Evolutionary conservation across 306 rosid genomes (phyloP).

Genomic region (Malus domestica): DNA sequence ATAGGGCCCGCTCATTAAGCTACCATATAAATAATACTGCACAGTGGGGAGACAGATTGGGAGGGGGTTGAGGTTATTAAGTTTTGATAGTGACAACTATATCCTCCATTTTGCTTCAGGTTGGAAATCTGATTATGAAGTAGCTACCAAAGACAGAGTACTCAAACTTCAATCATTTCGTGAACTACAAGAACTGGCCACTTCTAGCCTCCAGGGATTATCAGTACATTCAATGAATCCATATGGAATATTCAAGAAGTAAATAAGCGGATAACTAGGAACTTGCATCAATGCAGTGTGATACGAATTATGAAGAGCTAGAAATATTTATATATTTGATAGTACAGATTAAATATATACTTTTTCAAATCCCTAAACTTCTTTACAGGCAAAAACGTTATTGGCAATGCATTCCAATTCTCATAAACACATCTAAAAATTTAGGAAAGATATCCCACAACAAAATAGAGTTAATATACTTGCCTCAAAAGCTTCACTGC

Average conservation of each 20-base stretch:
- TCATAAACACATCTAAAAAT: not conserved
- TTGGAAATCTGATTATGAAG: not conserved
- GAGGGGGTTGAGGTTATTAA: not conserved
- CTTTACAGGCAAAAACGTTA: not conserved
- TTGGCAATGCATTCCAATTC: not conserved
- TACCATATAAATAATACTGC: not conserved
- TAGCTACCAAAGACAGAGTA: not conserved
- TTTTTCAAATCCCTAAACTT: not conserved
- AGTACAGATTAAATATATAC: not conserved
- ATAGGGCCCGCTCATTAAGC: not conserved
- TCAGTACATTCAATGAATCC: not conserved
- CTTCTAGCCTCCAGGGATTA: not conserved
- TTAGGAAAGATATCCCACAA: not conserved
- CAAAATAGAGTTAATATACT: slow-evolving; percentile 18
- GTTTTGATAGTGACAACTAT: not conserved
- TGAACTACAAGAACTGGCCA: not conserved
- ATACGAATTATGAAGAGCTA: not conserved
- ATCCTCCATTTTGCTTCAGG: too few species aligned
- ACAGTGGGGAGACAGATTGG: not conserved
- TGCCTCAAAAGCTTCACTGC: slow-evolving; percentile 86
- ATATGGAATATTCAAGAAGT: not conserved
- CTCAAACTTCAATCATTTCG: not conserved
- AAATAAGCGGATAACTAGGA: not conserved
- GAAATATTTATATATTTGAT: not conserved
- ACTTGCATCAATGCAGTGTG: not conserved